Evolutionary conservation across 2,329 filamentous ascomycete species (phyloP).

Genomic region (Phialophora tarda): DNA sequence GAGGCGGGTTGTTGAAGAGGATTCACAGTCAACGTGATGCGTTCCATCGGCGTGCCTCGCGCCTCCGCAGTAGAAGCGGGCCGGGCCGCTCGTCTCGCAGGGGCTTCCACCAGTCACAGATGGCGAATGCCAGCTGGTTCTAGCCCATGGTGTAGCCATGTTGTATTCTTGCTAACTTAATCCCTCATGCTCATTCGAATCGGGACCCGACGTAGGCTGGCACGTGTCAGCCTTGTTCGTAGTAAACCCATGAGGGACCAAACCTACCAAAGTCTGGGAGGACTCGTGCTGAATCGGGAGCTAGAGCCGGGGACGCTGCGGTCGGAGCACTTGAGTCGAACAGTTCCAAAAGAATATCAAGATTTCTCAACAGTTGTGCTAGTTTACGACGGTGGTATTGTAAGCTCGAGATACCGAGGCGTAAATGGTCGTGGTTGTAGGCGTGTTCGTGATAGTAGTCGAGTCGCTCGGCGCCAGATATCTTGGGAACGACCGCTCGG

Average conservation of each 20-base stretch:
- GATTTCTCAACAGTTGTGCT: background rate
- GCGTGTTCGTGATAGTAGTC: background rate
- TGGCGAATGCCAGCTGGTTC: no score
- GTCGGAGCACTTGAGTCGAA: conserved; percentile 2
- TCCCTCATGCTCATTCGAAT: conserved; percentile 11
- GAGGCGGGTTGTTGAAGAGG: background rate
- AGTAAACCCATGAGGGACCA: background rate
- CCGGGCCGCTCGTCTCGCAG: background rate
- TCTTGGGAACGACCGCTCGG: background rate
- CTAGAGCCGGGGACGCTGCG: background rate
- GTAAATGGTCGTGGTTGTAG: conserved; percentile 10
- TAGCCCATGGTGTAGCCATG: background rate
- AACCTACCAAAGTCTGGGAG: conserved; percentile 9
- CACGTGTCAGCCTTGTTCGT: background rate
- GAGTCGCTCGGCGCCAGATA: conserved; percentile 9
- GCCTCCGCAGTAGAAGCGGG: background rate
- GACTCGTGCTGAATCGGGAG: background rate
- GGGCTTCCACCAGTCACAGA: conserved; percentile 1
- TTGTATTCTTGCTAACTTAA: background rate
- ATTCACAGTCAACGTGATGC: background rate
- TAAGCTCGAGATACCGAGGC: background rate
- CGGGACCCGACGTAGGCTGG: conserved; percentile 4
- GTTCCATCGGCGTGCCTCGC: background rate
- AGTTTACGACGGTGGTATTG: conserved; percentile 8
- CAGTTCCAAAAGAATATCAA: conserved; percentile 12